Evolutionary conservation across 176 grass and related monocot genomes (phyloP).

Genomic region (Oryza longistaminata): DNA sequence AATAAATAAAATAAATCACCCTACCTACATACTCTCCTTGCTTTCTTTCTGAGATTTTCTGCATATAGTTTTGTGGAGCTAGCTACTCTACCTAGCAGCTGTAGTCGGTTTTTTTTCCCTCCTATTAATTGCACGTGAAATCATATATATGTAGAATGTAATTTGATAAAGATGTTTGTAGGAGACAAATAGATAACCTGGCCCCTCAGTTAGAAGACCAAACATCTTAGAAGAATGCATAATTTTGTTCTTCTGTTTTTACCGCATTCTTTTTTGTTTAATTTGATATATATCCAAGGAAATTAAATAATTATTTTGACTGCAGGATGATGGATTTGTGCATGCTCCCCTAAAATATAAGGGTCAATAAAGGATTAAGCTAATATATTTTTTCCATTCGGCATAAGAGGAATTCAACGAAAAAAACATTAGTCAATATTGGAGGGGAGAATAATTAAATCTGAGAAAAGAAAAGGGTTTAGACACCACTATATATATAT

Average conservation of each 20-base stretch:
- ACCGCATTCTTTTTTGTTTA: neutral
- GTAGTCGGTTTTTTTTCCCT: neutral
- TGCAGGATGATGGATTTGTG: neutral
- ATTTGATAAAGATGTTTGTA: neutral
- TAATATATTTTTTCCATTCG: neutral
- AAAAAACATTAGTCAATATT: neutral
- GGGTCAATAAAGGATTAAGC: neutral
- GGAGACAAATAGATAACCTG: neutral
- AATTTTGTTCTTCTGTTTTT: neutral
- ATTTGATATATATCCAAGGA: neutral
- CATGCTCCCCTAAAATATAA: neutral
- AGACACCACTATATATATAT: neutral
- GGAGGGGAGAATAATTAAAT: neutral
- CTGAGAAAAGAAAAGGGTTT: neutral
- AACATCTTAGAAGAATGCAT: neutral
- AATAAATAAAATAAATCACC: neutral
- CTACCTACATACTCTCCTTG: neutral
- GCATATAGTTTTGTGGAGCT: neutral
- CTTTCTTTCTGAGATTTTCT: conserved; percentile 10
- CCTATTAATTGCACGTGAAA: neutral
- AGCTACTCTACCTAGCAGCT: neutral
- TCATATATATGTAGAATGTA: neutral
- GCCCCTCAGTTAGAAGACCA: neutral
- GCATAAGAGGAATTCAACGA: neutral
- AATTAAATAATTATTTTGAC: neutral